A percentile compares a stretch with the other conserved stretches of the same genome.
These are phyloP conservation scores for Ramaria sp. DNA, from an alignment of 768 basidiomycete genomes.

Conservation along the genomic window DNA sequence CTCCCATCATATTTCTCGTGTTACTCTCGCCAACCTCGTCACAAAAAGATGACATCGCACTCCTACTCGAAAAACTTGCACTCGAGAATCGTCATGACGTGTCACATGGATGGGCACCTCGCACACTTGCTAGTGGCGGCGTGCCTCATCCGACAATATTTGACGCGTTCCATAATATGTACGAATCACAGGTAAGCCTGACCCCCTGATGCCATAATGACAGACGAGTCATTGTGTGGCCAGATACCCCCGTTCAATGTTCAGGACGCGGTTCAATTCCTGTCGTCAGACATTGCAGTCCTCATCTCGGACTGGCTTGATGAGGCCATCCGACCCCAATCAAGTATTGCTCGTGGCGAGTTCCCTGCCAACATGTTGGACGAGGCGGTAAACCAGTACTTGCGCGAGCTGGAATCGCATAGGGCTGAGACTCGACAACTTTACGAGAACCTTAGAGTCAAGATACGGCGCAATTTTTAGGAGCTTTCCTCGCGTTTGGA, in stretches of 20 bases:
- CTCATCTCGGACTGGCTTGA: conserved; percentile 75
- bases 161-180: conserved; percentile 78
- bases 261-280: conserved; percentile 66
- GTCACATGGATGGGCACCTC: conserved; percentile 73
- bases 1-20: not conserved
- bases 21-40: not conserved
- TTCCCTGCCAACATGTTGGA: conserved; percentile 76
- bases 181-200: conserved; percentile 68
- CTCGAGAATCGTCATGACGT: conserved; percentile 47
- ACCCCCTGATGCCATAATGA: not conserved
- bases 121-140: conserved; percentile 68
- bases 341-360: conserved; percentile 48
- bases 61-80: conserved; percentile 65
- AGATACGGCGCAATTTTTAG: conserved; percentile 65
- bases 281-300: conserved; percentile 74
- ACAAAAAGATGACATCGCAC: conserved; percentile 58
- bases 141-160: conserved; percentile 77
- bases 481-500: not conserved
- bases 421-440: conserved; percentile 49
- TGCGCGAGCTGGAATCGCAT: conserved; percentile 54
- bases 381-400: conserved; percentile 60
- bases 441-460: conserved; percentile 64
- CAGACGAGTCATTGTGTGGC: conserved; percentile 2
- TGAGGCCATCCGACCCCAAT: conserved; percentile 63
- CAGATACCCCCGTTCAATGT: conserved; percentile 80